These are phyloP conservation scores for Balansia obtecta DNA, from an alignment of 2,329 filamentous ascomycete genomes.

Conservation along the genomic window DNA sequence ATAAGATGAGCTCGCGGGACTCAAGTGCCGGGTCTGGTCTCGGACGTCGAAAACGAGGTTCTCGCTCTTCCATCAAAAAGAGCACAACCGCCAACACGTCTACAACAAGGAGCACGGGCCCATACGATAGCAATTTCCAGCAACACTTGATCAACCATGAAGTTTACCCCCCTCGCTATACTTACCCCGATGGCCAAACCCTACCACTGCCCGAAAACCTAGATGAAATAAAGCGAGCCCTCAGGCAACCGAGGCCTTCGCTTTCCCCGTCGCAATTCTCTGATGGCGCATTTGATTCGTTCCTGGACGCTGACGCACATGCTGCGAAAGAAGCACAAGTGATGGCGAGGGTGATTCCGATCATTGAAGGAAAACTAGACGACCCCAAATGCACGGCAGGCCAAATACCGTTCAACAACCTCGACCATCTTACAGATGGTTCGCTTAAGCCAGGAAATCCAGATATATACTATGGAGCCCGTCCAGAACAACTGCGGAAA, in stretches of 20 bases:
- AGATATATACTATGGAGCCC: slow-evolving; percentile 23
- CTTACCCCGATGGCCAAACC: slow-evolving; percentile 8
- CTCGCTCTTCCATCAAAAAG: not conserved
- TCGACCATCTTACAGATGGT: slow-evolving; percentile 23
- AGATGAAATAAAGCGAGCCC: slow-evolving; percentile 8
- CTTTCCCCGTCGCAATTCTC: slow-evolving; percentile 24
- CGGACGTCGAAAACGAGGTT: slow-evolving; percentile 2
- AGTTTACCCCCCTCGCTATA: slow-evolving; percentile 7
- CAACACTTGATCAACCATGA: slow-evolving; percentile 9
- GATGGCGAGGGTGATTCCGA: slow-evolving; percentile 16
- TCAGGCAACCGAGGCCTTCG: no score
- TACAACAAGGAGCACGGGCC: slow-evolving; percentile 9
- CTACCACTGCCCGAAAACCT: slow-evolving; percentile 9
- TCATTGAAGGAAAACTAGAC: slow-evolving; percentile 16
- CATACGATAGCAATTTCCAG: slow-evolving; percentile 10
- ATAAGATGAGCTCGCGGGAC: no score
- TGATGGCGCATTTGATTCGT: slow-evolving; percentile 17
- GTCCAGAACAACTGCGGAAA: slow-evolving; percentile 15
- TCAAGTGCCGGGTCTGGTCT: no score
- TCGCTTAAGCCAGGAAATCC: slow-evolving; percentile 18
- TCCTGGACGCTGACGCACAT: slow-evolving; percentile 15
- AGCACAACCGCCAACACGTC: slow-evolving; percentile 4
- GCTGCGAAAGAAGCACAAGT: slow-evolving; percentile 17
- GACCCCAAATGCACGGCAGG: slow-evolving; percentile 13
- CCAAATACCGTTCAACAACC: slow-evolving; percentile 21